A percentile compares a stretch with the other conserved stretches of the same genome.
These are phyloP conservation scores for Hyphodiscus hymeniophilus DNA, from an alignment of 495 filamentous ascomycete species.

Conservation along the genomic window DNA sequence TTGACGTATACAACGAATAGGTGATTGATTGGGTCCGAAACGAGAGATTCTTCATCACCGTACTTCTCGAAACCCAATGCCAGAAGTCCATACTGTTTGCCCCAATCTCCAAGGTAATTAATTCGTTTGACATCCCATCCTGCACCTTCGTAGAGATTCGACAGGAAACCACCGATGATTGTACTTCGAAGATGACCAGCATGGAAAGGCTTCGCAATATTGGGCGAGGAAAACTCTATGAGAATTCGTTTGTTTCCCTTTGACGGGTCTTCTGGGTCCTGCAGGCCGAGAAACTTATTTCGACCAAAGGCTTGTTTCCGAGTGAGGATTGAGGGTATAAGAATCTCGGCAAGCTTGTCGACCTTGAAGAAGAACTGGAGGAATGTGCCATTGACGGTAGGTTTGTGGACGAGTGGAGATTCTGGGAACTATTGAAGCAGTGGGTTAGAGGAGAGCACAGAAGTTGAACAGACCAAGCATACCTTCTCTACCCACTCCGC, in stretches of 20 bases:
- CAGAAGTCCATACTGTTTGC: constrained; percentile 57
- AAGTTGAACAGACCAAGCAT: neutral
- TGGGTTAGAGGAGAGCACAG: too few species aligned
- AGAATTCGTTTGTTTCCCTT: constrained; percentile 60
- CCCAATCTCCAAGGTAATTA: constrained; percentile 64
- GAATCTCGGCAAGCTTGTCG: constrained; percentile 44
- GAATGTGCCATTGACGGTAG: constrained; percentile 53
- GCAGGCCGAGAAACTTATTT: constrained; percentile 57
- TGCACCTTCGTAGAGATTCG: constrained; percentile 48
- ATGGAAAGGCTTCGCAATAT: constrained; percentile 63
- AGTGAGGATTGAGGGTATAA: constrained; percentile 56
- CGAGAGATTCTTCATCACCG: constrained; percentile 48
- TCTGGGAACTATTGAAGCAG: constrained; percentile 52
- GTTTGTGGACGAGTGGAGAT: constrained; percentile 62
- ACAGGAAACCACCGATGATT: constrained; percentile 58
- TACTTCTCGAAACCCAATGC: constrained; percentile 51
- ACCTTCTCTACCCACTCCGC: constrained; percentile 64
- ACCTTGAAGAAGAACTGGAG: constrained; percentile 76
- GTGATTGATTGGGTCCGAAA: constrained; percentile 53
- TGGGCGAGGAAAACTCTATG: constrained; percentile 48
- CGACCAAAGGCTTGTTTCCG: constrained; percentile 55
- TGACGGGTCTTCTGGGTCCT: constrained; percentile 58
- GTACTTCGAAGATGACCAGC: constrained; percentile 59
- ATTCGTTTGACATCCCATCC: constrained; percentile 56
- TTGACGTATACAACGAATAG: constrained; percentile 57